phyloP scores from a whole-genome alignment of 192 early-diverging fungal genomes.

The Coemansia sp. region DNA sequence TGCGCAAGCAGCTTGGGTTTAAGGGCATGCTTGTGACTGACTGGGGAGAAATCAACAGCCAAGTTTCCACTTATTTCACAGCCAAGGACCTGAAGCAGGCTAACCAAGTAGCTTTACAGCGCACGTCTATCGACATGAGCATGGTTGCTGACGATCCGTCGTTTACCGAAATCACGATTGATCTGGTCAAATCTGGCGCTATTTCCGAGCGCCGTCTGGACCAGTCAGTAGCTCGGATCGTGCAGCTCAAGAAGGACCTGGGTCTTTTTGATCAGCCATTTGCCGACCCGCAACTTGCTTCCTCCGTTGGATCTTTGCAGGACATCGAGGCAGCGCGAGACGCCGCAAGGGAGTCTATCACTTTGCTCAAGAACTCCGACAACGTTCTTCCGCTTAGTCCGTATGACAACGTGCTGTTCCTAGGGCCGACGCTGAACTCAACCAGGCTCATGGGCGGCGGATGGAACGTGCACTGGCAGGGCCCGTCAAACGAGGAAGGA shows the following conservation, averaged over 20 bases:
- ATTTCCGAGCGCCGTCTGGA: constrained; percentile 40
- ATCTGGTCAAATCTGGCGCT: constrained; percentile 33
- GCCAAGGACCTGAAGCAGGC: constrained; percentile 46
- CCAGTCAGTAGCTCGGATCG: constrained; percentile 44
- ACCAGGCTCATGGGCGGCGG: constrained; percentile 60
- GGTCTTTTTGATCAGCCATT: constrained; percentile 55
- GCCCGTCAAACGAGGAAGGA: constrained; percentile 45
- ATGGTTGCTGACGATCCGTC: constrained; percentile 58
- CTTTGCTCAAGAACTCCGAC: constrained; percentile 60
- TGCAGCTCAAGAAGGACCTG: constrained; percentile 63
- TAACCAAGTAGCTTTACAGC: constrained; percentile 25
- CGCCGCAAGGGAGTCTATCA: constrained; percentile 60
- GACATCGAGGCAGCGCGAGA: constrained; percentile 56
- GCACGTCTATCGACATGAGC: constrained; percentile 56
- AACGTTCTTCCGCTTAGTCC: constrained; percentile 53
- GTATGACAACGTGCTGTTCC: constrained; percentile 54
- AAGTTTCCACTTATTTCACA: constrained; percentile 49
- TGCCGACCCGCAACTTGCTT: constrained; percentile 27
- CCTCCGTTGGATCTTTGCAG: constrained; percentile 52
- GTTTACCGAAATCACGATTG: constrained; percentile 39
- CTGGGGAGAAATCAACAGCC: constrained; percentile 57
- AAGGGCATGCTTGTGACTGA: constrained; percentile 62
- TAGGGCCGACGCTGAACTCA: constrained; percentile 61
- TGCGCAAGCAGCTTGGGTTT: constrained; percentile 59
- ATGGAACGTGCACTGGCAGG: constrained; percentile 68